Conservation (phyloP, 1,284 basidiomycete genomes). For the Thecaphora frezii region DNA sequence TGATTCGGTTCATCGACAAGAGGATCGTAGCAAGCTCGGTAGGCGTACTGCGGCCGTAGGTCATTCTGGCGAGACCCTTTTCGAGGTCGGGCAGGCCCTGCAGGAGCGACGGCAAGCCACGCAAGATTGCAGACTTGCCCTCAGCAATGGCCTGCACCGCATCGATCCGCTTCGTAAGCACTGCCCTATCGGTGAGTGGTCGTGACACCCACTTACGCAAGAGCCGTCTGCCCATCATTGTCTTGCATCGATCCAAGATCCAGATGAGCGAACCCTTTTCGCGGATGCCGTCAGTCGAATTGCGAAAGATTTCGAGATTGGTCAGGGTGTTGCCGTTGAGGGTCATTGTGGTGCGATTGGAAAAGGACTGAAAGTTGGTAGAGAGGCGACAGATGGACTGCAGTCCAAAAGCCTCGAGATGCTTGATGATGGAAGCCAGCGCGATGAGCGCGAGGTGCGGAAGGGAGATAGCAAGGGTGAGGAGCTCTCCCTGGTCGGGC, state of each 20-base stretch:
- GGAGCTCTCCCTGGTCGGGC: constrained; percentile 1
- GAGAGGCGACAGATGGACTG: constrained; percentile 55
- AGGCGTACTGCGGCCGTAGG: constrained; percentile 80
- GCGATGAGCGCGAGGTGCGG: constrained; percentile 68
- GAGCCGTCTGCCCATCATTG: constrained; percentile 82
- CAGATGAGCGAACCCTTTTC: constrained; percentile 78
- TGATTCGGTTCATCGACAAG: constrained; percentile 74
- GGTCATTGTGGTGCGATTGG: constrained; percentile 76
- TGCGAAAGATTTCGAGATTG: constrained; percentile 66
- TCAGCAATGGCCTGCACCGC: constrained; percentile 80
- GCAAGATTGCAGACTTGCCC: constrained; percentile 61
- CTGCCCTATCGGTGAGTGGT: constrained; percentile 72
- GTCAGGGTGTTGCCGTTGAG: constrained; percentile 82
- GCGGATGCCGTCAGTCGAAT: constrained; percentile 70
- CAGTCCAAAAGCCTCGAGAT: constrained; percentile 76
- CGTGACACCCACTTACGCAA: constrained; percentile 83
- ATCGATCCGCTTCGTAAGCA: constrained; percentile 73
- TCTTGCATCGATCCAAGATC: constrained; percentile 79
- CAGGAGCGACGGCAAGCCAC: constrained; percentile 68
- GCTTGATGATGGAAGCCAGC: constrained; percentile 73
- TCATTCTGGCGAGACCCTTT: constrained; percentile 81
- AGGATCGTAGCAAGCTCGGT: constrained; percentile 79
- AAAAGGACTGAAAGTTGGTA: constrained; percentile 69
- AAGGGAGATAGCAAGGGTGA: constrained; percentile 23
- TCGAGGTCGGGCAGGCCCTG: constrained; percentile 77